Evolutionary conservation across 106 monocot species (phyloP).

Genomic region (Apostasia shenzhenica): DNA sequence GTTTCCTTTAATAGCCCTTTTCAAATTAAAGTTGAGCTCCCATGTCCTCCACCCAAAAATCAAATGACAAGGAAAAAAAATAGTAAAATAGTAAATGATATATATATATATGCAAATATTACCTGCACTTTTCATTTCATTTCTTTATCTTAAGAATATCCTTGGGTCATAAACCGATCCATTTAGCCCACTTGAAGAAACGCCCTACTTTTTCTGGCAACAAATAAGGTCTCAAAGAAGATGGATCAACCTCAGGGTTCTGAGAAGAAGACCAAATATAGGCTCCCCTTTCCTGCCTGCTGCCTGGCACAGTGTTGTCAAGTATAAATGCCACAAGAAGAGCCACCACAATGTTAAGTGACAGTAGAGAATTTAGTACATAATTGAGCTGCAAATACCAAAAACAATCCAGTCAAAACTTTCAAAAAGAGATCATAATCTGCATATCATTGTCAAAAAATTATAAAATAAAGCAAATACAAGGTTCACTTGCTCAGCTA

Average conservation of each 20-base stretch:
- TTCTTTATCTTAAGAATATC: no score
- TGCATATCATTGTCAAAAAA: no score
- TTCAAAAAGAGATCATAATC: no score
- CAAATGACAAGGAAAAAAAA: no score
- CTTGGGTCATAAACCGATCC: slow-evolving; percentile 50
- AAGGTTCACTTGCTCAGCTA: no score
- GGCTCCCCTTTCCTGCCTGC: slow-evolving; percentile 81
- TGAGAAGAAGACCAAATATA: slow-evolving; percentile 78
- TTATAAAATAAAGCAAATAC: no score
- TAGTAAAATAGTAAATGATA: no score
- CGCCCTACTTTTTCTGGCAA: slow-evolving; percentile 55
- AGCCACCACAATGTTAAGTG: slow-evolving; percentile 93
- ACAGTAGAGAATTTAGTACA: slow-evolving; percentile 71
- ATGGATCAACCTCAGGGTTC: slow-evolving; percentile 26
- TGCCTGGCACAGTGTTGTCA: slow-evolving; percentile 98
- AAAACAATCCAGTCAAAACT: background rate
- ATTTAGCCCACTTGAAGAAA: slow-evolving; percentile 75
- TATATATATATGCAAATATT: no score
- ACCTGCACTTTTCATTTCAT: no score
- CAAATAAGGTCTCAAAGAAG: slow-evolving; percentile 44
- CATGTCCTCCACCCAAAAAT: no score
- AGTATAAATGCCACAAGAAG: slow-evolving; percentile 77
- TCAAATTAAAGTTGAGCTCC: no score
- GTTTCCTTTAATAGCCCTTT: no score
- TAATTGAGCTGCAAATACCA: slow-evolving; percentile 57